These are phyloP conservation scores for Leptodontidium sp. DNA, from an alignment of 2,329 filamentous ascomycete species.

Conservation along the genomic window DNA sequence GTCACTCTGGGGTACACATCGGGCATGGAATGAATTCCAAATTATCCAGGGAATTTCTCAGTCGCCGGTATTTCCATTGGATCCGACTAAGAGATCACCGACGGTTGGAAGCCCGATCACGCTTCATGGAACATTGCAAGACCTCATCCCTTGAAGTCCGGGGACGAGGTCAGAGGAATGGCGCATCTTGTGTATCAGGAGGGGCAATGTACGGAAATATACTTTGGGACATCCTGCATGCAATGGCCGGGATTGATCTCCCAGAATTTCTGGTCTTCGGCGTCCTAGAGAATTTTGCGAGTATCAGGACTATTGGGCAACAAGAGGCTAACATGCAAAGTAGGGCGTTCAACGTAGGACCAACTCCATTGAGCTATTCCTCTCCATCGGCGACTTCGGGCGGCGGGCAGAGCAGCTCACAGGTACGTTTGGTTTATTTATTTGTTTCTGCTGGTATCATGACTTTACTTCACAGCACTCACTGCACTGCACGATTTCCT, in stretches of 20 bases:
- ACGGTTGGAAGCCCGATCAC: conserved; percentile 4
- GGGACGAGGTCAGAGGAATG: conserved; percentile 8
- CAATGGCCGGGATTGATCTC: conserved; percentile 2
- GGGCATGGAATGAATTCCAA: neutral
- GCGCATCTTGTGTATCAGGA: conserved; percentile 16
- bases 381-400: conserved; percentile 69
- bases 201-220: neutral
- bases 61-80: neutral
- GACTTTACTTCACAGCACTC: neutral
- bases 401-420: conserved; percentile 67
- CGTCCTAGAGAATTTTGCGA: neutral
- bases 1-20: neutral
- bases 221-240: neutral
- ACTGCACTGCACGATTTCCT: conserved; percentile 21
- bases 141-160: conserved; percentile 11
- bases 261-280: neutral
- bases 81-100: conserved; percentile 2
- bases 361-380: conserved; percentile 59
- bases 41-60: neutral
- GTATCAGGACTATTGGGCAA: neutral
- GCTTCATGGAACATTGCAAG: neutral
- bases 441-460: conserved; percentile 17
- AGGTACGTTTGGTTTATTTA: conserved; percentile 56
- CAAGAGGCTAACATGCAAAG: conserved; percentile 37
- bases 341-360: conserved; percentile 45